Evolutionary conservation across 345 rosid genomes (phyloP).

Genomic region (Turritis glabra): DNA sequence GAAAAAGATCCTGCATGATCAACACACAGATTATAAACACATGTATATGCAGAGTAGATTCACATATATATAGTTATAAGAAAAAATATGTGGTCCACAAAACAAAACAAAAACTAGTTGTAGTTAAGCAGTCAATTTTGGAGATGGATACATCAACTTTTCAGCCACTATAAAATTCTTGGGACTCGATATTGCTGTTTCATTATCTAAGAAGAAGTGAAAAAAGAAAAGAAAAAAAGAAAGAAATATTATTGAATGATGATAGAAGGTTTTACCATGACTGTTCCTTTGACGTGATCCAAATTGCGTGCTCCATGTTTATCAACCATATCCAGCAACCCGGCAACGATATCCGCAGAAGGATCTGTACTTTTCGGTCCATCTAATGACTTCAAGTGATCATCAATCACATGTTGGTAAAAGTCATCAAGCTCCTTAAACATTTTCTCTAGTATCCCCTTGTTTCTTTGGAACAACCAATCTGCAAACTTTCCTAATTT

Average conservation of each 20-base stretch:
- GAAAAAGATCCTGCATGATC: constrained; percentile 50
- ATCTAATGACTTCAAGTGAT: constrained; percentile 43
- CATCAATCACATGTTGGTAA: constrained; percentile 47
- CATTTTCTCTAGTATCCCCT: constrained; percentile 28
- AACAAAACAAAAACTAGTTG: too few species aligned
- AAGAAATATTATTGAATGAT: neutral
- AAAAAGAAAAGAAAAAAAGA: too few species aligned
- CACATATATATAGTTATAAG: neutral
- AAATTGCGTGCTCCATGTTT: neutral
- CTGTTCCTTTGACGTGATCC: neutral
- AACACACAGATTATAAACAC: neutral
- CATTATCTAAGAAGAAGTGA: too few species aligned
- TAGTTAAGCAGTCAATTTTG: too few species aligned
- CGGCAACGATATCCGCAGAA: constrained; percentile 28
- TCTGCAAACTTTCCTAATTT: constrained; percentile 43
- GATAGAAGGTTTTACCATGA: constrained; percentile 16
- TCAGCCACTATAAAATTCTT: too few species aligned
- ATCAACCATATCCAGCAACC: neutral
- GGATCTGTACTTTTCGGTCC: neutral
- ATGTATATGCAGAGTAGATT: neutral
- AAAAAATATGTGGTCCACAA: too few species aligned
- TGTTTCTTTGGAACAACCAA: constrained; percentile 32
- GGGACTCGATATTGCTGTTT: too few species aligned
- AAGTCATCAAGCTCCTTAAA: constrained; percentile 43
- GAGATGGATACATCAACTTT: too few species aligned